These are phyloP conservation scores for Diaporthe australafricana DNA, from an alignment of 2,329 filamentous ascomycete genomes.

Conservation along the genomic window DNA sequence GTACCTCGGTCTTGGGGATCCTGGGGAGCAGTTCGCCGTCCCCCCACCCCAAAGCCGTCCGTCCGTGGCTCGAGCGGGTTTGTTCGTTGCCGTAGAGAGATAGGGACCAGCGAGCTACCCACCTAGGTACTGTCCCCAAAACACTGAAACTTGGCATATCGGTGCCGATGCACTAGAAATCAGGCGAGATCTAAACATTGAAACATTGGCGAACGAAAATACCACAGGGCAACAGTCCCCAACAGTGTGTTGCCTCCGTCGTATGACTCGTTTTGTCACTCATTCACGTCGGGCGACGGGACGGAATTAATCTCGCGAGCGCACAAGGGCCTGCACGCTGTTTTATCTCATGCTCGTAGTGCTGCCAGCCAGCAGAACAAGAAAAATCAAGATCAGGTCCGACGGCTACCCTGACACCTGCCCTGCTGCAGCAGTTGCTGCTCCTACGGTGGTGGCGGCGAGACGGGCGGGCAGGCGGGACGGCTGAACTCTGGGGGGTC, in stretches of 20 bases:
- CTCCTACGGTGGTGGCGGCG: neutral
- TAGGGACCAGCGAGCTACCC: too few relatives aligned
- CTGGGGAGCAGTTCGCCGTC: neutral
- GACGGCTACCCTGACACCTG: too few relatives aligned
- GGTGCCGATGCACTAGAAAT: neutral
- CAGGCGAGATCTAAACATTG: neutral
- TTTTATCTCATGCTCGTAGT: too few relatives aligned
- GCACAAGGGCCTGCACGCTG: neutral
- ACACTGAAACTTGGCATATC: neutral
- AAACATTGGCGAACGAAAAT: constrained; percentile 27
- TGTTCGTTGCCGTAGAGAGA: neutral
- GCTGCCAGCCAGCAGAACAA: neutral
- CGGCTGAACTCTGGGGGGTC: neutral
- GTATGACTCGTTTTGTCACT: constrained; percentile 13
- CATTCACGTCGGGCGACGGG: neutral
- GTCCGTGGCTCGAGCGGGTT: neutral
- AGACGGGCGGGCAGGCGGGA: neutral
- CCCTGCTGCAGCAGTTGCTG: neutral
- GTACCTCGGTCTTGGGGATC: neutral
- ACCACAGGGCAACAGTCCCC: neutral
- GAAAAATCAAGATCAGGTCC: neutral
- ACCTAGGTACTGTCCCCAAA: neutral
- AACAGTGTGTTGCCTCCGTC: neutral
- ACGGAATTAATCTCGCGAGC: neutral
- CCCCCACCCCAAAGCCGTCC: neutral